phyloP scores from a whole-genome alignment of 768 basidiomycete species.

The Cystobasidium tubakii region DNA sequence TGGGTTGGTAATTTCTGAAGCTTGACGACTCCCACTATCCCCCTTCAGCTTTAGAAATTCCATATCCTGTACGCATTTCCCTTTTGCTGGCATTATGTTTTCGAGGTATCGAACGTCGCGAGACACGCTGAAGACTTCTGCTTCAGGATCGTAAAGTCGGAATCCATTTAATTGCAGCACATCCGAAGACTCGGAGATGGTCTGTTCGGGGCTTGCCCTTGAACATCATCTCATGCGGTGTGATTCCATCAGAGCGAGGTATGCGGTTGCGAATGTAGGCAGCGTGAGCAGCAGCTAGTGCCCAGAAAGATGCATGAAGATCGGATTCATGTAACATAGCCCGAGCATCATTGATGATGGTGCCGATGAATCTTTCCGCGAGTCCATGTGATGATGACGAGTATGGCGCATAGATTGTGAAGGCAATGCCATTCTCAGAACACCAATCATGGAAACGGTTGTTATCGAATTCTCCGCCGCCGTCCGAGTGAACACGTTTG shows the following conservation, averaged over 20 bases:
- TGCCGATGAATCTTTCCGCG: conserved; percentile 17
- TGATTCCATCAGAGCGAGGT: not conserved
- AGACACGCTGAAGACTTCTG: not conserved
- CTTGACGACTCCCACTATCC: conserved; percentile 4
- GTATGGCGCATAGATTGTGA: conserved; percentile 7
- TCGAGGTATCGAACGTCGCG: conserved; percentile 14
- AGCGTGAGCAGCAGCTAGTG: conserved; percentile 13
- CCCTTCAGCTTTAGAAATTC: conserved; percentile 9
- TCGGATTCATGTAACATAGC: not conserved
- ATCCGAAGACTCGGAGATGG: conserved; percentile 16
- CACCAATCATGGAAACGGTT: conserved; percentile 4
- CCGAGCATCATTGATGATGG: conserved; percentile 16
- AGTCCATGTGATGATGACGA: not conserved
- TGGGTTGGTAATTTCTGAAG: not conserved
- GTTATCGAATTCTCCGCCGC: conserved; percentile 30
- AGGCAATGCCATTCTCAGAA: not conserved
- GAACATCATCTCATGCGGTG: conserved; percentile 9
- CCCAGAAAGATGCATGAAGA: conserved; percentile 5
- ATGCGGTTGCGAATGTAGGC: conserved; percentile 20
- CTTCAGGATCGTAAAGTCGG: conserved; percentile 14
- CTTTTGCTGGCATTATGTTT: conserved; percentile 13
- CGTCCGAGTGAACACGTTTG: conserved; percentile 25
- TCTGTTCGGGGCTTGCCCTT: conserved; percentile 6
- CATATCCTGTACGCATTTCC: not conserved
- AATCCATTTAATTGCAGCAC: conserved; percentile 12